Percentiles rank a stretch among this genome's conserved stretches.
These are phyloP conservation scores for Schwanniomyces polymorphus DNA, from an alignment of 805 yeast species.

Conservation along the genomic window DNA sequence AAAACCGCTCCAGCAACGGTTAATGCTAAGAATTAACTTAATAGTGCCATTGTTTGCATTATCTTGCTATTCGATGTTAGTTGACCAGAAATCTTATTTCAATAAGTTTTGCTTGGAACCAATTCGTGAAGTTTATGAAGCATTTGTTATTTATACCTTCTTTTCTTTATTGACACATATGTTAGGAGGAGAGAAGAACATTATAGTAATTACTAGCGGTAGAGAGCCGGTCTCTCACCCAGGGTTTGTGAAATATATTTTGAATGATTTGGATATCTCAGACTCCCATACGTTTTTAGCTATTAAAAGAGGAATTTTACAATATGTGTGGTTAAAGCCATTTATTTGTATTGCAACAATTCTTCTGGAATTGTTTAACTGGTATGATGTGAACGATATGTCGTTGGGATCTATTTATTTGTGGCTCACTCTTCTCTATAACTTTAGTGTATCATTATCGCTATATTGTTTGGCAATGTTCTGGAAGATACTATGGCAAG, in stretches of 20 bases:
- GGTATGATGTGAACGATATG: slow-evolving; percentile 52
- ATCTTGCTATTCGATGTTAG: slow-evolving; percentile 61
- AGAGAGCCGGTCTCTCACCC: slow-evolving; percentile 70
- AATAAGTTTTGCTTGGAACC: slow-evolving; percentile 63
- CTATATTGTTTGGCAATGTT: slow-evolving; percentile 83
- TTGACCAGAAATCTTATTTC: slow-evolving; percentile 38
- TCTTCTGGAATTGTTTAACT: slow-evolving; percentile 45
- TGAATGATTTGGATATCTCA: slow-evolving; percentile 71
- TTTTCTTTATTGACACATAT: slow-evolving; percentile 78
- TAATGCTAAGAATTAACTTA: slow-evolving; percentile 76
- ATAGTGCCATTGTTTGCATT: slow-evolving; percentile 81
- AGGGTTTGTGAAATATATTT: slow-evolving; percentile 49
- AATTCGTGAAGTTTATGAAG: slow-evolving; percentile 86
- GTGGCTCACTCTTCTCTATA: slow-evolving; percentile 71
- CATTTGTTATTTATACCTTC: slow-evolving; percentile 92
- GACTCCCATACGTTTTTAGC: slow-evolving; percentile 78
- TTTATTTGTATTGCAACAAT: slow-evolving; percentile 61
- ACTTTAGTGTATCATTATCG: slow-evolving; percentile 76
- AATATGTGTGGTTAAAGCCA: slow-evolving; percentile 95
- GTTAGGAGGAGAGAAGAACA: slow-evolving; percentile 89
- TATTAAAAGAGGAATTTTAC: slow-evolving; percentile 84
- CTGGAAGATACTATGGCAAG: slow-evolving; percentile 86
- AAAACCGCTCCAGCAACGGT: slow-evolving; percentile 84
- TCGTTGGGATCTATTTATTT: slow-evolving; percentile 52
- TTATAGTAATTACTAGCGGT: slow-evolving; percentile 70